Percentiles rank a stretch among this genome's conserved stretches.
These are phyloP conservation scores for Scheffersomyces illinoinensis DNA, from an alignment of 1,139 yeast genomes.

Conservation along the genomic window DNA sequence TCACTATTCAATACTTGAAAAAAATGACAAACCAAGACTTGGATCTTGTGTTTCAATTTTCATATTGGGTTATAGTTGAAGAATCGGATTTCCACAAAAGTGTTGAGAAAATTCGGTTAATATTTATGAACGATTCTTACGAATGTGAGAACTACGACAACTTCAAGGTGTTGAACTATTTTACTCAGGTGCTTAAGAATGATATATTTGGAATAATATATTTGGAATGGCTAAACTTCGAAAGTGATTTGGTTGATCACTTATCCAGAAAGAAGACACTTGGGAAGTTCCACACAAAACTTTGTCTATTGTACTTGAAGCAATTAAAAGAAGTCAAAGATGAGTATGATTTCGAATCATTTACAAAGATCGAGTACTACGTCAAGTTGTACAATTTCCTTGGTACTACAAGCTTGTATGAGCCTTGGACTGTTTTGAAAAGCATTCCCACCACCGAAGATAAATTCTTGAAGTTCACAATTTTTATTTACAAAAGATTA, in stretches of 20 bases:
- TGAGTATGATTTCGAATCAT: conserved; percentile 9
- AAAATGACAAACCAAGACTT: conserved; percentile 53
- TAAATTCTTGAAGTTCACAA: conserved; percentile 44
- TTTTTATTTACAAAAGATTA: conserved; percentile 59
- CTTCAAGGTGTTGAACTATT: conserved; percentile 52
- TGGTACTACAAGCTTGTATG: conserved; percentile 35
- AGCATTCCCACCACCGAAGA: conserved; percentile 39
- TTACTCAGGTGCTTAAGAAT: conserved; percentile 25
- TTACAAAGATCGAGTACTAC: conserved; percentile 22
- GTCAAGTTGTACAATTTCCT: conserved; percentile 40
- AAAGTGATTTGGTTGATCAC: conserved; percentile 44
- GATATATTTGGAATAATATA: conserved; percentile 49
- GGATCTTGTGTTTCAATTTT: conserved; percentile 58
- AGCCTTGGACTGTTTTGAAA: conserved; percentile 47
- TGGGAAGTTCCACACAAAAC: conserved; percentile 47
- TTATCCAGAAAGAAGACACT: conserved; percentile 32
- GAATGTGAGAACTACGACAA: conserved; percentile 64
- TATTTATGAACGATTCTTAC: conserved; percentile 69
- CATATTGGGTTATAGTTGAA: conserved; percentile 54
- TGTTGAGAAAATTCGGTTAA: conserved; percentile 40
- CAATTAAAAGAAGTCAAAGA: conserved; percentile 23
- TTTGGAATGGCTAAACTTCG: conserved; percentile 56
- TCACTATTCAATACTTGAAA: conserved; percentile 67
- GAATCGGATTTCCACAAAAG: conserved; percentile 16
- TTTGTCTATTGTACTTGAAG: conserved; percentile 57